Evolutionary conservation across 2,329 filamentous ascomycete species (phyloP), one percentile per base, ranked within the genome.

Genomic region (Fusarium sp.): DNA sequence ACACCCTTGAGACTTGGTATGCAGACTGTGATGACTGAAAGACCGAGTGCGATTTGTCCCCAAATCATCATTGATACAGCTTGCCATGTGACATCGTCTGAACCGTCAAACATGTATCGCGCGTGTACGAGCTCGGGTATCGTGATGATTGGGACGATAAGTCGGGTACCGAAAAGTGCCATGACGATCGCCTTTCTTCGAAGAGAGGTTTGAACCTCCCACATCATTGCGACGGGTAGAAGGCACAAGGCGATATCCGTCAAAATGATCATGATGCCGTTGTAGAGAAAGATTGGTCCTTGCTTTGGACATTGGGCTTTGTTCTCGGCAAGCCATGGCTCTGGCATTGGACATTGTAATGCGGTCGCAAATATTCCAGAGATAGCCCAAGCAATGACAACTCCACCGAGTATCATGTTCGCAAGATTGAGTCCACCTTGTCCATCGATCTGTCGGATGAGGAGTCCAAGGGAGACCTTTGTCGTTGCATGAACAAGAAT

Each of bases 171-270:
- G 33, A 75, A 75, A 0, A 75, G 40, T 10, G 55, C 53, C 56
- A 72, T 68, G 38, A 75, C 70, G 20, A 75, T 68, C 1, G 45
- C 1, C 30, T 75, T 75, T 40, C 73, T 64, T 18, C 60, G 54
- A 3, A 49, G n/a, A 2, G 69, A 68, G 12, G 73, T 75, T 17
- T 75, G 71, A 3, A 75, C 73, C 1, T 70, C 52, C 73, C 73
- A 75, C 73, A 75, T 75, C 73, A 75, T 75, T 8, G 67, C 70
- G 1, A 75, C 67, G 0, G 73, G 73, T 2, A 75, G 33, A 3
- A 67, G 2, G 2, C 73, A 75, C 3, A 75, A 23, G 3, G 64
- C 56, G 0, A 75, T 5, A 3, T 75, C 73, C 0, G 73, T 75
- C 3, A 70, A 2, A 0, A 76, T 70, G 7, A 72, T 50, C 64